Evolutionary conservation across 225 moss, liverwort and hornwort genomes (phyloP).

Genomic region (Polytrichum commune): DNA sequence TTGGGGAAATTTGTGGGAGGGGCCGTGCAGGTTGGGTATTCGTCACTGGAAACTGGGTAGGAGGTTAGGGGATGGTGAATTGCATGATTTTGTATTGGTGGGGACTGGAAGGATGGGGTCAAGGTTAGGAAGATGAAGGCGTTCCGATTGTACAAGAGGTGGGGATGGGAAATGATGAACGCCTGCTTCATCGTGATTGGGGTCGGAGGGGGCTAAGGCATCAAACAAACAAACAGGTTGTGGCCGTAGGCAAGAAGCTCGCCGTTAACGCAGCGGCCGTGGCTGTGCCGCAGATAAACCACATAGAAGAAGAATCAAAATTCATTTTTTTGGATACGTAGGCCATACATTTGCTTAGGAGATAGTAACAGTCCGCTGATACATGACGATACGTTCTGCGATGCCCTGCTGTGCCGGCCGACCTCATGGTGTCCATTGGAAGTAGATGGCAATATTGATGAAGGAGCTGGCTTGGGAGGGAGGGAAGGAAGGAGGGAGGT

Average conservation of each 20-base stretch:
- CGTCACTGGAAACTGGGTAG: not conserved
- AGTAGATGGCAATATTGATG: too few species aligned
- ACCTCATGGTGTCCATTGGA: too few species aligned
- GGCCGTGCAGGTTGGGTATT: not conserved
- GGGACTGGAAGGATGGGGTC: not conserved
- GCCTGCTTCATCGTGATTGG: too few species aligned
- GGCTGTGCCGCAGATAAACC: constrained; percentile 3
- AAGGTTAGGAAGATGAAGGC: not conserved
- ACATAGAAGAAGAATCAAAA: not conserved
- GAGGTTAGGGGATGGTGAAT: not conserved
- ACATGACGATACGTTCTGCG: constrained; percentile 11
- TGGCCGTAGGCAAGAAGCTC: constrained; percentile 7
- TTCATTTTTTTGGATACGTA: constrained; percentile 6
- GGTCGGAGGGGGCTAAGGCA: not conserved
- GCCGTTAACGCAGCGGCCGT: not conserved
- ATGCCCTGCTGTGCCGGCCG: constrained; percentile 11
- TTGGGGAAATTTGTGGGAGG: not conserved
- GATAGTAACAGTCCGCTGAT: constrained; percentile 10
- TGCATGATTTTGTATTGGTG: constrained; percentile 3
- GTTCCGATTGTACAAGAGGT: constrained; percentile 1
- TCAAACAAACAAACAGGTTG: not conserved
- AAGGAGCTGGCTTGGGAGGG: too few species aligned
- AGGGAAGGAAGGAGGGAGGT: constrained; percentile 14
- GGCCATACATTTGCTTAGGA: constrained; percentile 12
- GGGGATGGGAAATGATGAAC: not conserved